Base-by-base conservation (phyloP, 257 asterid genomes). In the Solanum paucissectum region DNA sequence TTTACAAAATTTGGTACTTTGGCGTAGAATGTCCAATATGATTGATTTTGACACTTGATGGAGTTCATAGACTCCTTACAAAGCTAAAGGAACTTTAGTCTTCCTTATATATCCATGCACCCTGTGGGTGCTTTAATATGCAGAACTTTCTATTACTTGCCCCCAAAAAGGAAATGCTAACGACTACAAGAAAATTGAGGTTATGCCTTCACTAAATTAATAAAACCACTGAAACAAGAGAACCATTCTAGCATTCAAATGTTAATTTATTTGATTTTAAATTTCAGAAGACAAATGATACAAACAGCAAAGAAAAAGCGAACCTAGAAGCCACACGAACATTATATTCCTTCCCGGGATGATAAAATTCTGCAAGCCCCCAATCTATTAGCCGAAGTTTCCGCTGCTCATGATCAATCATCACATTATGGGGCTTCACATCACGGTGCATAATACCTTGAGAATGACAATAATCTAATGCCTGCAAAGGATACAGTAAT, bases 301-400 rank as follows among this genome's bases (percentile, higher is more conserved):
- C 81, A 85, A 88, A 33, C 20, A 87, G 69, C 16, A 42, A n/a
- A 37, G 66, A 14, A 87, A 86, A 86, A 44, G 38, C 92, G 66
- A 86, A 91, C 93, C 93, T 91, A 86, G 93, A 91, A 69, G 93
- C 93, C 86, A 91, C 93, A 76, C 93, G 93, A 68, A 91, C 93
- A 77, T 91, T 91, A 82, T 90, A 91, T 88, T 91, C 93, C 62
- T 91, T 88, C 75, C 91, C 93, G 12, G 93, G 93, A 86, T 91
- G 93, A 84, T 91, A 91, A 77, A 91, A 91, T 58, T 91, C 93
- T 36, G 93, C 93, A 55, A 91, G 91, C 75, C 93, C 93, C 93
- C 93, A 91, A 79, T 91, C 93, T 83, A 91, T 91, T 34, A 91
- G 91, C 86, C 93, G 90, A 71, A 91, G 92, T 83, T 91, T 90